phyloP scores from a whole-genome alignment of 2,329 filamentous ascomycete species.

The Ceratocystiopsis brevicomis region DNA sequence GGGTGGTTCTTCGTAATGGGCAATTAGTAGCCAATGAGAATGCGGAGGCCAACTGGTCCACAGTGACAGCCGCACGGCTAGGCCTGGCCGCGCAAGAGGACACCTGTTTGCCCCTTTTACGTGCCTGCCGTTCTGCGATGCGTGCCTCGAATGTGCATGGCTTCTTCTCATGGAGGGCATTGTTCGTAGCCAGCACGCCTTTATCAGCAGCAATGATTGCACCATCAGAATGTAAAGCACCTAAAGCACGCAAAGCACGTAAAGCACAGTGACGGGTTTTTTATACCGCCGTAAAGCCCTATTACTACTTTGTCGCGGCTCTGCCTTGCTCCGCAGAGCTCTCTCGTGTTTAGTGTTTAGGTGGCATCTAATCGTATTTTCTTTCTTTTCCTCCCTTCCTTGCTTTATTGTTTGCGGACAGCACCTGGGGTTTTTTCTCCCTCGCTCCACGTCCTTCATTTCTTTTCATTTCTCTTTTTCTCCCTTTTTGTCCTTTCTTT shows the following conservation, averaged over 20 bases:
- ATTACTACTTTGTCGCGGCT: neutral
- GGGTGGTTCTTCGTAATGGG: too few species aligned
- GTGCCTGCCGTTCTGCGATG: neutral
- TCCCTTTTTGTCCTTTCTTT: neutral
- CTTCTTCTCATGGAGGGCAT: too few species aligned
- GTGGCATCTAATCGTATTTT: neutral
- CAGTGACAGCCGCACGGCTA: too few species aligned
- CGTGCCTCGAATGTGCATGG: too few species aligned
- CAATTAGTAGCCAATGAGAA: too few species aligned
- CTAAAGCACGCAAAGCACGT: too few species aligned
- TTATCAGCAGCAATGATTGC: too few species aligned
- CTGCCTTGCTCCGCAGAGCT: neutral
- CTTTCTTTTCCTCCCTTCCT: neutral
- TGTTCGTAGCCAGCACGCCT: too few species aligned
- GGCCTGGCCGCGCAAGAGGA: conserved; percentile 2
- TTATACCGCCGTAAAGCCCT: neutral
- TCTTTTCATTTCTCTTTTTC: neutral
- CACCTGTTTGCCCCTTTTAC: conserved; percentile 2
- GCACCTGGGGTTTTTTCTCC: neutral
- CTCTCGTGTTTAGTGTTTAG: too few species aligned
- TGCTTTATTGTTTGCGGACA: neutral
- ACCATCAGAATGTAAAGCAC: too few species aligned
- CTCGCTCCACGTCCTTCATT: neutral
- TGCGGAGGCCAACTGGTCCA: too few species aligned
- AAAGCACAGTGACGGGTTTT: neutral